These are phyloP conservation scores for Fusarium nisikadoi DNA, from an alignment of 2,329 filamentous ascomycete species.

Conservation along the genomic window DNA sequence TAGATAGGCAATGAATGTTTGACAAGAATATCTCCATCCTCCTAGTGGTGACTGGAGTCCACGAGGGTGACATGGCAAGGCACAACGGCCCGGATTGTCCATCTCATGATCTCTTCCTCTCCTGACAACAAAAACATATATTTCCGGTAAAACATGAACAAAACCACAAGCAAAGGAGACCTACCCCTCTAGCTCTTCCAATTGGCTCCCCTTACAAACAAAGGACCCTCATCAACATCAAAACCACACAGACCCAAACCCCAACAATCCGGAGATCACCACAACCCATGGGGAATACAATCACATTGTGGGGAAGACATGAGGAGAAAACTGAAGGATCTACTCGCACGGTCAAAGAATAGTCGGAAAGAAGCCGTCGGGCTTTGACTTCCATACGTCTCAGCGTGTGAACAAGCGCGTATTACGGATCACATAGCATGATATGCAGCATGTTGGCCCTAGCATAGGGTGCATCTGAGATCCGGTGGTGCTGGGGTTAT, in stretches of 20 bases:
- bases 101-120: constrained; percentile 14
- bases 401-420: not conserved
- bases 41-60: not conserved
- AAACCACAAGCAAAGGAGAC: not conserved
- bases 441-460: not conserved
- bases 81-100: constrained; percentile 2
- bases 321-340: not conserved
- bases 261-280: not conserved
- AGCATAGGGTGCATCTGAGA: not conserved
- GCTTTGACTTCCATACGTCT: constrained; percentile 16
- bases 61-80: constrained; percentile 3
- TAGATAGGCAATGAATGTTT: not conserved
- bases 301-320: constrained; percentile 3
- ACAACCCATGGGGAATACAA: constrained; percentile 1
- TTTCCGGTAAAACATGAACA: not conserved
- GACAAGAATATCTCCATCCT: not conserved
- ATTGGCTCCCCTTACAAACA: not conserved
- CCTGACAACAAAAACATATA: constrained; percentile 5
- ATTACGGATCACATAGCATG: constrained; percentile 9
- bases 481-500: constrained; percentile 5
- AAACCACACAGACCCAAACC: not conserved
- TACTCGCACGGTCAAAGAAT: not conserved
- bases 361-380: not conserved
- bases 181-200: not conserved
- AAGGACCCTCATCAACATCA: not conserved